Conservation (phyloP, 805 yeast genomes). For the Blastobotrys terrestris region DNA sequence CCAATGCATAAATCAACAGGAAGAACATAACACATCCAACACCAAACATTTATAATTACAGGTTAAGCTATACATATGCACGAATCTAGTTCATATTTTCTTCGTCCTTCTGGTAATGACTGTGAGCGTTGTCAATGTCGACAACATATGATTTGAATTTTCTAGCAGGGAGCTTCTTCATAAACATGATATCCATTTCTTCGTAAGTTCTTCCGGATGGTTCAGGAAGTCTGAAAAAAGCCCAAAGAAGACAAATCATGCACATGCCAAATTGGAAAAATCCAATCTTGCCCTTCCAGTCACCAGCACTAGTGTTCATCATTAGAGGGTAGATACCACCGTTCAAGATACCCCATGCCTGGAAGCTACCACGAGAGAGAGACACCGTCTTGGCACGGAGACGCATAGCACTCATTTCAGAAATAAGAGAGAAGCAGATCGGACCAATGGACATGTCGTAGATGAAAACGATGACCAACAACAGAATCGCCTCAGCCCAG, state of each 20-base stretch:
- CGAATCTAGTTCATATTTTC: not conserved
- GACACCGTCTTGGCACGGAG: slow-evolving; percentile 39
- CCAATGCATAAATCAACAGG: no score
- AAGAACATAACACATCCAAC: no score
- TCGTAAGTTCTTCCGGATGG: slow-evolving; percentile 52
- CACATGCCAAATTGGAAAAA: slow-evolving; percentile 40
- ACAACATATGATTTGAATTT: slow-evolving; percentile 14
- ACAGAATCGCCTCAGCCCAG: slow-evolving; percentile 37
- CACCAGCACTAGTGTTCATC: slow-evolving; percentile 41
- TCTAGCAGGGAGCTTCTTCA: slow-evolving; percentile 25
- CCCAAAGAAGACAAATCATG: slow-evolving; percentile 34
- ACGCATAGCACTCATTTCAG: slow-evolving; percentile 39
- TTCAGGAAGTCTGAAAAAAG: slow-evolving; percentile 52
- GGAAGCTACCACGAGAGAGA: slow-evolving; percentile 32
- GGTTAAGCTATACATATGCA: no score
- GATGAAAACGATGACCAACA: slow-evolving; percentile 40
- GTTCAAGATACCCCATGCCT: slow-evolving; percentile 19
- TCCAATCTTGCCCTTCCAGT: slow-evolving; percentile 44
- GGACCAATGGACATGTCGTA: slow-evolving; percentile 43
- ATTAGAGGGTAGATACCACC: slow-evolving; percentile 36
- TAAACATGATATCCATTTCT: slow-evolving; percentile 52
- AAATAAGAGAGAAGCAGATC: slow-evolving; percentile 35
- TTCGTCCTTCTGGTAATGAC: not conserved
- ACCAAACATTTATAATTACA: no score
- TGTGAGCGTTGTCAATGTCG: not conserved